These are phyloP conservation scores for Monoraphidium neglectum DNA, from an alignment of 139 green algal species.

Conservation along the genomic window DNA sequence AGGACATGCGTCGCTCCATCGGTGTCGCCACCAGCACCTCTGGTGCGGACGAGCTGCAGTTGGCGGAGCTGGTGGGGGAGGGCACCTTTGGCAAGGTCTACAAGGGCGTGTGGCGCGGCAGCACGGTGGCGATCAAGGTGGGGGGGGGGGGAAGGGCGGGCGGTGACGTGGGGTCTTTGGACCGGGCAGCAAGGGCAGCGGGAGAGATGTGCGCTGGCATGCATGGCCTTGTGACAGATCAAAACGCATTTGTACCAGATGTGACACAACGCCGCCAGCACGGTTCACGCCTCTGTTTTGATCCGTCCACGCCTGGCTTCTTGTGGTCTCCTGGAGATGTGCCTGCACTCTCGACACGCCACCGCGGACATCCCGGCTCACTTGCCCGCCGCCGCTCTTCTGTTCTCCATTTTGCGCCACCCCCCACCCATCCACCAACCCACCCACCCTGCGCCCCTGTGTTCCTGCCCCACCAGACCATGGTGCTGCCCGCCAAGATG, in stretches of 20 bases:
- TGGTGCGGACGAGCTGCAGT: conserved; percentile 19
- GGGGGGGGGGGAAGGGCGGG: no score
- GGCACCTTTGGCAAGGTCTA: conserved; percentile 28
- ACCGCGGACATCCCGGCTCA: neutral
- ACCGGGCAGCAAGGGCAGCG: no score
- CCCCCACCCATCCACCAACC: neutral
- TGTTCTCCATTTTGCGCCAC: neutral
- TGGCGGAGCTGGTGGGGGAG: conserved; percentile 17
- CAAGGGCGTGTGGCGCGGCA: conserved; percentile 1
- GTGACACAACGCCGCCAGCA: no score
- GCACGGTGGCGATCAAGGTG: no score
- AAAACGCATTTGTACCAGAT: no score
- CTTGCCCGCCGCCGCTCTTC: neutral
- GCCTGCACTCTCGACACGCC: neutral
- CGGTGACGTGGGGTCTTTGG: no score
- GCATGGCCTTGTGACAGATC: no score
- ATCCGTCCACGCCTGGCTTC: no score
- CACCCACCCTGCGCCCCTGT: neutral
- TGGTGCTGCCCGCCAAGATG: conserved; percentile 30
- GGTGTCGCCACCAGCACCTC: neutral
- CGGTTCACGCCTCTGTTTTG: no score
- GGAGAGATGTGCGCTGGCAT: no score
- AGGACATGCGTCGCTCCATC: conserved; percentile 3
- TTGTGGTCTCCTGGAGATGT: neutral
- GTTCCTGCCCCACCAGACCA: no score